A percentile compares a stretch with the other conserved stretches of the same genome.
Evolutionary conservation across 2,329 filamentous ascomycete species (phyloP).

Genomic region (Teratosphaeria nubilosa): DNA sequence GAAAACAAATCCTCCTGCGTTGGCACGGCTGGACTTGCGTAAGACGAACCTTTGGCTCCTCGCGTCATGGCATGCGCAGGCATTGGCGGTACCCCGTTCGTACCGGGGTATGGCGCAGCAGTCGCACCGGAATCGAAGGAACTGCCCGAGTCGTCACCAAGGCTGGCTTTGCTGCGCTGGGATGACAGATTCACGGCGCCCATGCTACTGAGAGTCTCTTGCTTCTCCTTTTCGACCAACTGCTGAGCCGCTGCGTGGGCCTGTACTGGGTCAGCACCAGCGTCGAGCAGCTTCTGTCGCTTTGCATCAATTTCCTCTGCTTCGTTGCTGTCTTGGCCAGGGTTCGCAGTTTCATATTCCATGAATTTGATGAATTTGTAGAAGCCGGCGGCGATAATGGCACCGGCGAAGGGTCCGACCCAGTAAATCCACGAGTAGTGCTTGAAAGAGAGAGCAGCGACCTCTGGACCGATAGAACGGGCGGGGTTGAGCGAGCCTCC

Average conservation of each 20-base stretch:
- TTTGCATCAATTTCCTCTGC: background rate
- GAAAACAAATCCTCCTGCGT: background rate
- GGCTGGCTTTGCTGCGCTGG: background rate
- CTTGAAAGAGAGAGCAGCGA: conserved; percentile 10
- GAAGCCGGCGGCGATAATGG: conserved; percentile 16
- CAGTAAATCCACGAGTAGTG: conserved; percentile 9
- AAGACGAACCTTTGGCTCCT: background rate
- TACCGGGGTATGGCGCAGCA: background rate
- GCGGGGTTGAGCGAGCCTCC: conserved; percentile 26
- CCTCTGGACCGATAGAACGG: conserved; percentile 22
- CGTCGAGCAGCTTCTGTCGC: background rate
- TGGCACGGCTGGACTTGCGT: background rate
- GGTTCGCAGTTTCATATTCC: conserved; percentile 23
- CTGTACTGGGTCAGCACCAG: background rate
- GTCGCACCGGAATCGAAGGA: background rate
- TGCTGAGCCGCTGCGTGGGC: background rate
- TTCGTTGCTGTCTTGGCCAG: conserved; percentile 1
- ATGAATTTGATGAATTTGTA: conserved; percentile 22
- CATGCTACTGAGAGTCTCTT: background rate
- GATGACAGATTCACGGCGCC: background rate
- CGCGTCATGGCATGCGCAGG: background rate
- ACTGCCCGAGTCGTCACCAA: background rate
- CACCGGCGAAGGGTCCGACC: conserved; percentile 17
- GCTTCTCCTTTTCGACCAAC: background rate
- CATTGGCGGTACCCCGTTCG: background rate